Conservation (phyloP, 2,329 filamentous ascomycete species). For the Aspergillus sp. region DNA sequence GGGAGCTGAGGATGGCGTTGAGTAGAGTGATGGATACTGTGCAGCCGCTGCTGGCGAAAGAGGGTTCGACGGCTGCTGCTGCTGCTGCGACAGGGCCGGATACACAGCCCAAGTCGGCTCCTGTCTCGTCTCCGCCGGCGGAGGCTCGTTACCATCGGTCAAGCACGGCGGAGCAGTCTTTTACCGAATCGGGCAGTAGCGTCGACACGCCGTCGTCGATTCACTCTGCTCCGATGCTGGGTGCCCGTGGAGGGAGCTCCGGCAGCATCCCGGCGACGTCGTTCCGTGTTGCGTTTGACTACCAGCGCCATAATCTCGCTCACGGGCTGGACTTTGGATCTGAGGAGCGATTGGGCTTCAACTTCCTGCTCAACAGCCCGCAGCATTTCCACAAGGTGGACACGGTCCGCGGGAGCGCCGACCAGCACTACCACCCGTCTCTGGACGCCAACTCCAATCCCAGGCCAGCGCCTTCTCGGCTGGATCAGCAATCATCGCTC, state of each 20-base stretch:
- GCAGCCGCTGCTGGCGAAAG: slow-evolving; percentile 33
- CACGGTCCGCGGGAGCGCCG: slow-evolving; percentile 28
- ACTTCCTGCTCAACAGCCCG: slow-evolving; percentile 59
- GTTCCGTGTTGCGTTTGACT: slow-evolving; percentile 33
- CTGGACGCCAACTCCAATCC: slow-evolving; percentile 13
- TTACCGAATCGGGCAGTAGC: slow-evolving; percentile 21
- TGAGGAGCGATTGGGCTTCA: slow-evolving; percentile 59
- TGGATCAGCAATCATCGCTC: slow-evolving; percentile 17
- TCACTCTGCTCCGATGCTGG: slow-evolving; percentile 16
- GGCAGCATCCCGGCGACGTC: slow-evolving; percentile 17
- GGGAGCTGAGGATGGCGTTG: slow-evolving; percentile 62
- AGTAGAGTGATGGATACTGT: slow-evolving; percentile 52
- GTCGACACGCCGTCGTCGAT: slow-evolving; percentile 22
- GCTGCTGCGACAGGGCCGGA: slow-evolving; percentile 9
- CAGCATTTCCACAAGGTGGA: slow-evolving; percentile 47
- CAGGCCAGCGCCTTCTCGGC: slow-evolving; percentile 14
- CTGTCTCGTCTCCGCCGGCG: slow-evolving; percentile 16
- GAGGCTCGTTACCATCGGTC: slow-evolving; percentile 16
- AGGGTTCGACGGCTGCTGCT: slow-evolving; percentile 23
- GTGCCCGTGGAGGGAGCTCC: slow-evolving; percentile 17
- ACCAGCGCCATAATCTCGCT: slow-evolving; percentile 33
- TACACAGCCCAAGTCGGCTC: slow-evolving; percentile 10
- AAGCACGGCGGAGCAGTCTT: slow-evolving; percentile 14
- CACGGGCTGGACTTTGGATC: slow-evolving; percentile 50
- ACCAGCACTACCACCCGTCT: slow-evolving; percentile 15